Evolutionary conservation across 352 stramenopile species (phyloP).

Genomic region (Phytophthora ramorum): DNA sequence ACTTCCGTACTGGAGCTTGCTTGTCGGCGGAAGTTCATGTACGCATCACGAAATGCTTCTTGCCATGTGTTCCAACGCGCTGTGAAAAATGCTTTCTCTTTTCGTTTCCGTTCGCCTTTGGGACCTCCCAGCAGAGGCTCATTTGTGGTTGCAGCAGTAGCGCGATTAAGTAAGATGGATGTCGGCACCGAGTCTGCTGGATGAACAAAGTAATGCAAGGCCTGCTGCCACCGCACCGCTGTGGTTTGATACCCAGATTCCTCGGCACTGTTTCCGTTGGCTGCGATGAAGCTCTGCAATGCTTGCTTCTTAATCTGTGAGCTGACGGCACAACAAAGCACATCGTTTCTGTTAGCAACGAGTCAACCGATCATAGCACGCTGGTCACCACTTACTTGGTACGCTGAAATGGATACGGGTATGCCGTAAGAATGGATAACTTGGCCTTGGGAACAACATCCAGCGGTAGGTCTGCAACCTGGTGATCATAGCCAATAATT

Average conservation of each 20-base stretch:
- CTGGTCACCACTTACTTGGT: slow-evolving; percentile 46
- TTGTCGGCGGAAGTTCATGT: slow-evolving; percentile 62
- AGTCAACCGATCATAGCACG: not conserved
- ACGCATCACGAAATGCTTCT: slow-evolving; percentile 70
- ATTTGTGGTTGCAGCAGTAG: slow-evolving; percentile 32
- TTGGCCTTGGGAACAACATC: slow-evolving; percentile 72
- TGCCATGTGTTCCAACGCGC: slow-evolving; percentile 69
- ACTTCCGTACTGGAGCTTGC: not conserved
- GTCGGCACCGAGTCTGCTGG: slow-evolving; percentile 58
- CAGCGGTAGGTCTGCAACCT: slow-evolving; percentile 58
- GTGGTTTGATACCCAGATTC: slow-evolving; percentile 17
- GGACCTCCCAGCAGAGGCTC: slow-evolving; percentile 28
- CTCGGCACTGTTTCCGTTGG: not conserved
- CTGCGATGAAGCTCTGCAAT: slow-evolving; percentile 37
- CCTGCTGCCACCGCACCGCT: slow-evolving; percentile 66
- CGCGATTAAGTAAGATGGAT: slow-evolving; percentile 56
- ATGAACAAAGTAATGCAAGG: slow-evolving; percentile 74
- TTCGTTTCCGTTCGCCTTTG: slow-evolving; percentile 45
- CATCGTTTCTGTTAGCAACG: not conserved
- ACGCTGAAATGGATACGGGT: slow-evolving; percentile 70
- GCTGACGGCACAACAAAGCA: slow-evolving; percentile 19
- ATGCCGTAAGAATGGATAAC: slow-evolving; percentile 62
- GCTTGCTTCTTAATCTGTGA: slow-evolving; percentile 46
- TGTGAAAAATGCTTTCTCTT: slow-evolving; percentile 70
- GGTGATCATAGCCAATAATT: not conserved